Conservation (phyloP, 2,329 filamentous ascomycete genomes). For the Geosmithia flava region DNA sequence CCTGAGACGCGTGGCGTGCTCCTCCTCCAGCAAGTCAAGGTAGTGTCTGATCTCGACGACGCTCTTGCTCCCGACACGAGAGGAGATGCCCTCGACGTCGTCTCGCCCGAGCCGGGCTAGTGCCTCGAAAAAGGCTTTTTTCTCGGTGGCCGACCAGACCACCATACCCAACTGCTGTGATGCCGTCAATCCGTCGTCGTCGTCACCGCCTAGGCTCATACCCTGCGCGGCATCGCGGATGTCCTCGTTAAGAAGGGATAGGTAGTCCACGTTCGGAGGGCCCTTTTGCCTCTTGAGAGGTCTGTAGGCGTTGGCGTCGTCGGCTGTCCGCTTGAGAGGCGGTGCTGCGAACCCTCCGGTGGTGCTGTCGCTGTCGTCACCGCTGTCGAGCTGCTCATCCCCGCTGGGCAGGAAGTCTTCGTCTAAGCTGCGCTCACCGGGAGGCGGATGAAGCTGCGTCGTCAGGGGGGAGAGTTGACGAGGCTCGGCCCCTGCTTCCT, state of each 20-base stretch:
- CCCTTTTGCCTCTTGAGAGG: conserved; percentile 25
- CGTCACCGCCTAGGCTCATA: not conserved
- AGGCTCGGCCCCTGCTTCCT: not conserved
- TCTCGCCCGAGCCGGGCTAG: conserved; percentile 52
- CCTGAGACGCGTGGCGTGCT: conserved; percentile 24
- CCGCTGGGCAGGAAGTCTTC: not conserved
- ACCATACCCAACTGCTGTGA: conserved; percentile 52
- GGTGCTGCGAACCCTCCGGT: not conserved
- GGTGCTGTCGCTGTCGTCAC: not conserved
- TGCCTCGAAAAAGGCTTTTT: conserved; percentile 54
- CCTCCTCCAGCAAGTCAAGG: conserved; percentile 46
- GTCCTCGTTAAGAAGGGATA: conserved; percentile 41
- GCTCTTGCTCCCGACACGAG: conserved; percentile 57
- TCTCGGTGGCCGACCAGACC: conserved; percentile 60
- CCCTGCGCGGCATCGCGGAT: conserved; percentile 38
- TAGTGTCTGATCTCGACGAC: conserved; percentile 63
- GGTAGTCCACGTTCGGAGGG: conserved; percentile 30
- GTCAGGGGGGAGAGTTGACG: not conserved
- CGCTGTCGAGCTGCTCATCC: not conserved
- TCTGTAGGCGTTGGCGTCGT: conserved; percentile 5
- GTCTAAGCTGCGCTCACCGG: not conserved
- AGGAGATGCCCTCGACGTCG: conserved; percentile 49
- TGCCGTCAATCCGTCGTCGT: not conserved
- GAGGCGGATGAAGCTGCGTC: not conserved
- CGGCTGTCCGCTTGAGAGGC: conserved; percentile 1